Conservation (phyloP, 2,329 filamentous ascomycete species). For the Aspergillus hiratsukae region DNA sequence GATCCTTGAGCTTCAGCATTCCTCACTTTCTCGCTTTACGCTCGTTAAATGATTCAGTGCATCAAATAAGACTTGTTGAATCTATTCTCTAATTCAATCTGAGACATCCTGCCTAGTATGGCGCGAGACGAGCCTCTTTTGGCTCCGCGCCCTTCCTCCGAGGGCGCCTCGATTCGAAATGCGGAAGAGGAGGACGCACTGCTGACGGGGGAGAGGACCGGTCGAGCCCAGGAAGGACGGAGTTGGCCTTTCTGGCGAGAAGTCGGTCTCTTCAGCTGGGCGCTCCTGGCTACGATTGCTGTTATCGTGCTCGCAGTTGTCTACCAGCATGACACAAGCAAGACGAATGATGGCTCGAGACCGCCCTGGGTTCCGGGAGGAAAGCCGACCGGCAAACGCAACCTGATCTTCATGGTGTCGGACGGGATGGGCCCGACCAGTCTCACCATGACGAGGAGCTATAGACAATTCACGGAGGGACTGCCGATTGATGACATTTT, state of each 20-base stretch:
- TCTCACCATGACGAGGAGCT: constrained; percentile 79
- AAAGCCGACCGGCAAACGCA: constrained; percentile 66
- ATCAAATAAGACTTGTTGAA: neutral
- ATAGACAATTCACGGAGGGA: constrained; percentile 69
- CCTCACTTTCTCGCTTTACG: neutral
- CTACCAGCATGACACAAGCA: constrained; percentile 62
- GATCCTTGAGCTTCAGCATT: neutral
- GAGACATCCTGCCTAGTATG: constrained; percentile 20
- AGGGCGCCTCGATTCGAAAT: constrained; percentile 51
- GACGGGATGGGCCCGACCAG: constrained; percentile 97
- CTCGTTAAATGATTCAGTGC: neutral
- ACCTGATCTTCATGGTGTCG: constrained; percentile 97
- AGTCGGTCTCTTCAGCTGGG: constrained; percentile 74
- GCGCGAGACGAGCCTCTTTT: constrained; percentile 50
- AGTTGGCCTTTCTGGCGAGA: constrained; percentile 65
- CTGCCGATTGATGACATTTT: constrained; percentile 73
- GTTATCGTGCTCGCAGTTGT: constrained; percentile 78
- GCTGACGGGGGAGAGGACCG: constrained; percentile 51
- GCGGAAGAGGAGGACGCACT: constrained; percentile 61
- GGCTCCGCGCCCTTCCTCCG: constrained; percentile 52
- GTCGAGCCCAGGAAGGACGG: constrained; percentile 28
- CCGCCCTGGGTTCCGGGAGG: constrained; percentile 35
- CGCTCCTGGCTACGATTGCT: constrained; percentile 70
- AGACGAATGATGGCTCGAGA: constrained; percentile 24
- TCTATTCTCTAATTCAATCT: constrained; percentile 6